Percentiles rank a stretch among this genome's conserved stretches.
phyloP scores from a whole-genome alignment of 108 stramenopile species.

The Nitzschia sp. region DNA sequence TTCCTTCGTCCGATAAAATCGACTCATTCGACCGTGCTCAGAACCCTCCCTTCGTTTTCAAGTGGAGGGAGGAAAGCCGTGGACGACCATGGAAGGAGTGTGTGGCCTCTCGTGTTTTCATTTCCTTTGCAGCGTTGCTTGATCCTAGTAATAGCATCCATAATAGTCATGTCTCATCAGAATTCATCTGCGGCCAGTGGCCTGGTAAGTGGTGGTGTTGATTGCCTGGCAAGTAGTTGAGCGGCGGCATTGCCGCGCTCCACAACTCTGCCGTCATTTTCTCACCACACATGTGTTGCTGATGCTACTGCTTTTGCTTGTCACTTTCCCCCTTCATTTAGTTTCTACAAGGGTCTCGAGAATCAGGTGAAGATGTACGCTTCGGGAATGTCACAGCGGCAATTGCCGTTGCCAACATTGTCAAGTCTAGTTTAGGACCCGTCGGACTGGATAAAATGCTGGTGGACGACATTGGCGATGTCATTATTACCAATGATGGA shows the following conservation, averaged over 20 bases:
- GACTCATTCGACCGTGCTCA: too few species aligned
- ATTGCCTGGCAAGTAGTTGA: not conserved
- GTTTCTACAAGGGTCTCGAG: constrained; percentile 86
- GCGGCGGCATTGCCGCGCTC: not conserved
- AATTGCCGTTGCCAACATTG: constrained; percentile 99
- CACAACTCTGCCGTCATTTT: not conserved
- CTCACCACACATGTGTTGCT: not conserved
- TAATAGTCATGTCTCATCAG: too few species aligned
- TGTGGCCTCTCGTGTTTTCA: too few species aligned
- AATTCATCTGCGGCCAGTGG: constrained; percentile 37
- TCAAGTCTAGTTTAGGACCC: constrained; percentile 97
- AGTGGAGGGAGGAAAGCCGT: too few species aligned
- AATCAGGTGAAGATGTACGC: constrained; percentile 93
- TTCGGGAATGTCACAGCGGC: constrained; percentile 96
- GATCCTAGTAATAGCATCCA: too few species aligned
- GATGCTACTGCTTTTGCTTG: not conserved
- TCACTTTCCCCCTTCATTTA: constrained; percentile 15
- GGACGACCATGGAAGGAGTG: too few species aligned
- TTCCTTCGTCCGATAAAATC: too few species aligned
- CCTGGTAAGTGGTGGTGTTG: constrained; percentile 26
- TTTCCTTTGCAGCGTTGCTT: too few species aligned
- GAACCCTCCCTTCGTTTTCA: too few species aligned
- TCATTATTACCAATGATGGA: constrained; percentile 99
- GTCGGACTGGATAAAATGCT: constrained; percentile 99
- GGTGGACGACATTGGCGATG: constrained; percentile 98